Percentiles rank a stretch among this genome's conserved stretches.
These are phyloP conservation scores for Cochlearia excelsa DNA, from an alignment of 345 rosid species.

Conservation along the genomic window DNA sequence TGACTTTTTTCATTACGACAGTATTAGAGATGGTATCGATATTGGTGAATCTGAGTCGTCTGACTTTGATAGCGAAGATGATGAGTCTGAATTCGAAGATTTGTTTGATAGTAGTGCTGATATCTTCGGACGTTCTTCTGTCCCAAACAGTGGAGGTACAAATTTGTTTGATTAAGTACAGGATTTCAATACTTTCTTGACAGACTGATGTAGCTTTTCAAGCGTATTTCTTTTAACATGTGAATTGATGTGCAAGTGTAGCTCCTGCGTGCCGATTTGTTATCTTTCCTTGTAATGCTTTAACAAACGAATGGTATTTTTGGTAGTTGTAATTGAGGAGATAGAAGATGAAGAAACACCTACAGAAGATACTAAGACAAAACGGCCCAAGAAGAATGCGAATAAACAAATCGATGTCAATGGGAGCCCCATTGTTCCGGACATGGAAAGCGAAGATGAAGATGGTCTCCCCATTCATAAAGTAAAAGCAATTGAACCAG, in stretches of 20 bases:
- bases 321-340: constrained; percentile 85
- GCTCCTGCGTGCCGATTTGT: background rate
- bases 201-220: constrained; percentile 9
- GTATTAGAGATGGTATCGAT: constrained; percentile 63
- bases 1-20: constrained; percentile 38
- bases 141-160: constrained; percentile 79
- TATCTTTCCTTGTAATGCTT: too few species aligned
- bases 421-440: constrained; percentile 33
- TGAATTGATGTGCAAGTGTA: background rate
- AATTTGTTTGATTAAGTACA: constrained; percentile 11
- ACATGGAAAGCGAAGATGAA: constrained; percentile 87
- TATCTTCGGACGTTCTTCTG: constrained; percentile 37
- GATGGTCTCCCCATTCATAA: constrained; percentile 78
- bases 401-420: constrained; percentile 42
- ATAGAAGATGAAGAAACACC: constrained; percentile 71
- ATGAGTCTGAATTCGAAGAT: constrained; percentile 36
- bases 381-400: constrained; percentile 42
- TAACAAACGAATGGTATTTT: background rate
- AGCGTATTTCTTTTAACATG: background rate
- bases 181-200: background rate
- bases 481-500: constrained; percentile 22
- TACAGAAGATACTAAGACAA: constrained; percentile 39
- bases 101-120: constrained; percentile 46
- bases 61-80: constrained; percentile 67
- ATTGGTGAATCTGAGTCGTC: constrained; percentile 52